Evolutionary conservation across 805 yeast genomes (phyloP).

Genomic region (Ogataea methanolica): DNA sequence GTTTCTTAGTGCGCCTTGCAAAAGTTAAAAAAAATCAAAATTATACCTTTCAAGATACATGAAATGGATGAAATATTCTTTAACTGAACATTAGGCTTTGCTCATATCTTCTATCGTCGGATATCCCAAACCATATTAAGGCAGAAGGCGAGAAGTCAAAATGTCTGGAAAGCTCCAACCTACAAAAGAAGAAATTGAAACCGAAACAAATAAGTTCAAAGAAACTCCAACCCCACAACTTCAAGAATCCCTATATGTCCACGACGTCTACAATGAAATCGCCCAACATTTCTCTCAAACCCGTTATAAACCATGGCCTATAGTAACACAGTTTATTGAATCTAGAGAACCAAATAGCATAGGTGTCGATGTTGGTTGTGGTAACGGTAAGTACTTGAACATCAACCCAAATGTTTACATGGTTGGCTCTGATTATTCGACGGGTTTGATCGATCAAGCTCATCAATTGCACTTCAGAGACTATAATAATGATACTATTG

Average conservation of each 20-base stretch:
- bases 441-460: slow-evolving; percentile 66
- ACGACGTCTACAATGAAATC: slow-evolving; percentile 87
- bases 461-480: slow-evolving; percentile 30
- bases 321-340: slow-evolving; percentile 68
- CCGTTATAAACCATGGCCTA: slow-evolving; percentile 96
- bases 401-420: slow-evolving; percentile 65
- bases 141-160: neutral
- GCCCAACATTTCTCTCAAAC: slow-evolving; percentile 93
- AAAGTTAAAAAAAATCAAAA: no score
- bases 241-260: slow-evolving; percentile 78
- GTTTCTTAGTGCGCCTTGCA: no score
- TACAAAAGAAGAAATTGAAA: slow-evolving; percentile 22
- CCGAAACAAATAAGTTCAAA: slow-evolving; percentile 27
- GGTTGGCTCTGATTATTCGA: slow-evolving; percentile 72
- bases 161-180: slow-evolving; percentile 32
- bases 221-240: slow-evolving; percentile 37
- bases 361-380: slow-evolving; percentile 95
- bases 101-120: no score
- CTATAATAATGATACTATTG: slow-evolving; percentile 47
- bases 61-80: no score
- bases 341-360: slow-evolving; percentile 48
- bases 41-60: no score
- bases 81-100: no score
- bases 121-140: no score
- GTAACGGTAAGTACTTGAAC: slow-evolving; percentile 87